Conservation (phyloP, 169 alveolate genomes). For the Plasmodium vivax region DNA sequence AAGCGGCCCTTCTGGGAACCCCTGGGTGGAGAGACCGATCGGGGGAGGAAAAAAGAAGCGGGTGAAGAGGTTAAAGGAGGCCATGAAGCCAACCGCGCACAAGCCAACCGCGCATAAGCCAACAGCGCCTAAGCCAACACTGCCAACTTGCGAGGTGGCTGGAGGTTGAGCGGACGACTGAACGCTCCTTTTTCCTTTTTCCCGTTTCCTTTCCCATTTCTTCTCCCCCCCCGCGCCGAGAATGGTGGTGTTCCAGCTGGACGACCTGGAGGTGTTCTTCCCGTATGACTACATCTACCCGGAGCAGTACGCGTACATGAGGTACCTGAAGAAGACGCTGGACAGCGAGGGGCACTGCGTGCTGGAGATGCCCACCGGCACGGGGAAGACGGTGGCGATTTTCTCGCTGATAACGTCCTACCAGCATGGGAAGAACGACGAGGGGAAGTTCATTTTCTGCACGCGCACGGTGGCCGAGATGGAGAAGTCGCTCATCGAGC, state of each 20-base stretch:
- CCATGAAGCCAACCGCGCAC: background rate
- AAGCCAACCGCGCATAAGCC: background rate
- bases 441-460: slow-evolving; percentile 91
- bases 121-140: background rate
- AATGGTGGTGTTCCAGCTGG: slow-evolving; percentile 91
- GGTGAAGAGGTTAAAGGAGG: background rate
- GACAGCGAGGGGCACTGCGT: slow-evolving; percentile 97
- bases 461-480: slow-evolving; percentile 98
- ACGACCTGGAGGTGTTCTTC: slow-evolving; percentile 93
- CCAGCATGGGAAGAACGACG: slow-evolving; percentile 90
- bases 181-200: background rate
- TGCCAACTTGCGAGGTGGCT: background rate
- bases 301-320: slow-evolving; percentile 95
- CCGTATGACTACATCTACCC: slow-evolving; percentile 96
- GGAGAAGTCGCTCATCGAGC: slow-evolving; percentile 97
- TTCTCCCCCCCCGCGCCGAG: background rate
- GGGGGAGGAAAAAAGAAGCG: no score
- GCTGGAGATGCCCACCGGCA: slow-evolving; percentile 99
- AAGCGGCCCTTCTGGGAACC: background rate
- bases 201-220: no score
- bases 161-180: background rate
- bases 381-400: slow-evolving; percentile 98
- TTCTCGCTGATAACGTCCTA: slow-evolving; percentile 93
- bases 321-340: slow-evolving; percentile 88
- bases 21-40: background rate